These are phyloP conservation scores for Castanea mollissima DNA, from an alignment of 306 rosid species.

Conservation along the genomic window DNA sequence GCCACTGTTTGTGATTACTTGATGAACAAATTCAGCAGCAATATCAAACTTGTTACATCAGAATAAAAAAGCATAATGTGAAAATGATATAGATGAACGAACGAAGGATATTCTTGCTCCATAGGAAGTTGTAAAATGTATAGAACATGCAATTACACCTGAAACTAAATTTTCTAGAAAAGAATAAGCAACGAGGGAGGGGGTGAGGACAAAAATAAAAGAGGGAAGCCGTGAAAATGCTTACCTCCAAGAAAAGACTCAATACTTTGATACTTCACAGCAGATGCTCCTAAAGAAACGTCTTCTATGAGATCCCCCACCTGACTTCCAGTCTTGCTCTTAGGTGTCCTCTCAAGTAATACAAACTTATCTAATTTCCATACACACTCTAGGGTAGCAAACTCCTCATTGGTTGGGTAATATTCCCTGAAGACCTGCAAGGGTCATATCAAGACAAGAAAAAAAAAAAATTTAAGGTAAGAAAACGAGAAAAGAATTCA, in stretches of 20 bases:
- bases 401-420: conserved; percentile 63
- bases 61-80: neutral
- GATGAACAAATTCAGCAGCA: neutral
- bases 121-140: neutral
- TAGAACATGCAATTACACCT: neutral
- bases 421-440: conserved; percentile 70
- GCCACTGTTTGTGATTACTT: neutral
- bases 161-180: conserved; percentile 17
- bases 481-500: neutral
- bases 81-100: neutral
- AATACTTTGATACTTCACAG: conserved; percentile 49
- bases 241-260: conserved; percentile 62
- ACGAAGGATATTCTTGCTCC: neutral
- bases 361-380: conserved; percentile 71
- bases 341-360: conserved; percentile 49
- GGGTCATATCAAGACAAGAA: neutral
- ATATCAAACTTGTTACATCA: neutral
- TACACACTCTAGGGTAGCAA: conserved; percentile 54
- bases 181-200: neutral
- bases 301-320: conserved; percentile 36
- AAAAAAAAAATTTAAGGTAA: neutral
- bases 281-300: conserved; percentile 31
- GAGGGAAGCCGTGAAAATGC: conserved; percentile 14
- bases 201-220: neutral
- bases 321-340: conserved; percentile 35